Conservation (phyloP, 2,329 filamentous ascomycete species). For the Colletotrichum siamense region DNA sequence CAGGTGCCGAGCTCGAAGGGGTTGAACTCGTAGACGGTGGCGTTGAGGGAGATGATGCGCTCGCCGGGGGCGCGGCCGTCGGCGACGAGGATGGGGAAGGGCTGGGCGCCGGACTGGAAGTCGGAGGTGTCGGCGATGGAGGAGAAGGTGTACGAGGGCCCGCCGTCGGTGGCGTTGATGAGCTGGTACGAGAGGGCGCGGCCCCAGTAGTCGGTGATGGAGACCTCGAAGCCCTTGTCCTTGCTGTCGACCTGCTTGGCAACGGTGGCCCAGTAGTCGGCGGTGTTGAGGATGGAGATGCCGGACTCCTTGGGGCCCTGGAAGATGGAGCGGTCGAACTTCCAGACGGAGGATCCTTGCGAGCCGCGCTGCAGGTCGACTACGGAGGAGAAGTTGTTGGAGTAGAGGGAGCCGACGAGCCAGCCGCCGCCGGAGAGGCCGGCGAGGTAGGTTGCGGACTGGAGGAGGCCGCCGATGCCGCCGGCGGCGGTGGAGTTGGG, state of each 20-base stretch:
- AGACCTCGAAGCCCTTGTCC: slow-evolving; percentile 54
- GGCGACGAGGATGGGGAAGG: slow-evolving; percentile 56
- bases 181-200: slow-evolving; percentile 87
- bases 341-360: slow-evolving; percentile 40
- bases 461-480: slow-evolving; percentile 80
- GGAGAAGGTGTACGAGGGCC: slow-evolving; percentile 80
- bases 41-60: slow-evolving; percentile 54
- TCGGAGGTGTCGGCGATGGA: slow-evolving; percentile 55
- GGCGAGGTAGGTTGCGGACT: slow-evolving; percentile 80
- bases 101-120: slow-evolving; percentile 47
- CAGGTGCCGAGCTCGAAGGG: slow-evolving; percentile 72
- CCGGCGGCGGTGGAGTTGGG: slow-evolving; percentile 63
- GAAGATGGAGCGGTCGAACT: slow-evolving; percentile 47
- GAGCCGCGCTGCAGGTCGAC: slow-evolving; percentile 55
- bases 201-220: slow-evolving; percentile 90
- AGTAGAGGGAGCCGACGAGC: slow-evolving; percentile 81
- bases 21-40: slow-evolving; percentile 68
- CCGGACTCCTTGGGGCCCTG: slow-evolving; percentile 41
- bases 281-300: slow-evolving; percentile 32
- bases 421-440: slow-evolving; percentile 85
- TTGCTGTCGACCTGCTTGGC: slow-evolving; percentile 40
- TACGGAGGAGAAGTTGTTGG: slow-evolving; percentile 84
- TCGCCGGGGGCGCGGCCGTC: slow-evolving; percentile 52
- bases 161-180: slow-evolving; percentile 77
- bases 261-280: slow-evolving; percentile 41